A percentile compares a stretch with the other conserved stretches of the same genome.
These are phyloP conservation scores for Papiliotrema flavescens DNA, from an alignment of 1,284 basidiomycete species.

Conservation along the genomic window DNA sequence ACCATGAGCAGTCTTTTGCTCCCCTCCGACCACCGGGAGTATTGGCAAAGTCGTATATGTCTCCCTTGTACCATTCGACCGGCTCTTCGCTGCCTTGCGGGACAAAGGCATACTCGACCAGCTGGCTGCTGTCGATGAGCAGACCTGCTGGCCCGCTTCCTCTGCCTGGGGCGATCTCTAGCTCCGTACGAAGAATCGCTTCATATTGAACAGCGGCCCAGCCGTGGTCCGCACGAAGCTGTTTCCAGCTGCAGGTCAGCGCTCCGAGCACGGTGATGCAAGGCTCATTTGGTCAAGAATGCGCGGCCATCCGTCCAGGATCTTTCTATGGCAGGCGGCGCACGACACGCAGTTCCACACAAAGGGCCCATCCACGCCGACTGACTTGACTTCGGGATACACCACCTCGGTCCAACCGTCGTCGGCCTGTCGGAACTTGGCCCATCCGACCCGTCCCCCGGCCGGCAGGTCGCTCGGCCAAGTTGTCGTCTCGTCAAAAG, in stretches of 20 bases:
- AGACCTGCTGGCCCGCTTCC: constrained; percentile 8
- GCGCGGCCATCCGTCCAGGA: not conserved
- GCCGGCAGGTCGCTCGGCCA: constrained; percentile 35
- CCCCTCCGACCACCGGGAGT: constrained; percentile 4
- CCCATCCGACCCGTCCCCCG: constrained; percentile 38
- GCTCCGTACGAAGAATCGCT: constrained; percentile 25
- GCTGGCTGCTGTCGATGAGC: constrained; percentile 35
- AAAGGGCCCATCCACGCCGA: not conserved
- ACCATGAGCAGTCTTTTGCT: constrained; percentile 2
- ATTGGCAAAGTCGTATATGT: constrained; percentile 40
- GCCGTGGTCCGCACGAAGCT: constrained; percentile 42
- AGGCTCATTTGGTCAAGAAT: no score
- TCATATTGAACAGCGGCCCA: constrained; percentile 45
- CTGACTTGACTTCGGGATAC: constrained; percentile 36
- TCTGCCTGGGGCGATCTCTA: constrained; percentile 12
- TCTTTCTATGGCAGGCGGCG: not conserved
- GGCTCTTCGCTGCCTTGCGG: not conserved
- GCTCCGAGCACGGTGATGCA: not conserved
- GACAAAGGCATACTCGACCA: constrained; percentile 42
- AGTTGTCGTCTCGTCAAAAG: constrained; percentile 16
- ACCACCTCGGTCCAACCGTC: constrained; percentile 31
- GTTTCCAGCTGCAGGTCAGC: constrained; percentile 30
- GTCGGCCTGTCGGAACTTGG: constrained; percentile 15
- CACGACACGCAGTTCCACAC: not conserved
- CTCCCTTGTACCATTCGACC: constrained; percentile 37